Evolutionary conservation across 805 yeast species (phyloP).

Genomic region (Starmerella davenportii): DNA sequence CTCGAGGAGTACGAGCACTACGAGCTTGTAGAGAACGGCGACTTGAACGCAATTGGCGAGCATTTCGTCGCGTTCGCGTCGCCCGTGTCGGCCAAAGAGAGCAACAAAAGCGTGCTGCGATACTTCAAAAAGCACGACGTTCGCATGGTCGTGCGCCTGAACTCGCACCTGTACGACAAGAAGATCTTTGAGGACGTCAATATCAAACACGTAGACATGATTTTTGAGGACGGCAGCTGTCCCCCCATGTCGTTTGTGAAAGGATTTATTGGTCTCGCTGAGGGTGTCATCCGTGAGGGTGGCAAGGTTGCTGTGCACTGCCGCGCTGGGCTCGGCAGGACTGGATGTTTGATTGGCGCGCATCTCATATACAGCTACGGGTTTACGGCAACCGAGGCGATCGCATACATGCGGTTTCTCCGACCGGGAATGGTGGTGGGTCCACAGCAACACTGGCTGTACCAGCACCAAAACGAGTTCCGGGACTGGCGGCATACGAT

Average conservation of each 20-base stretch:
- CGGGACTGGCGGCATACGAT: slow-evolving; percentile 91
- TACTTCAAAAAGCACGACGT: slow-evolving; percentile 60
- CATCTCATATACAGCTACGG: slow-evolving; percentile 91
- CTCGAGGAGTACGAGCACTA: slow-evolving; percentile 86
- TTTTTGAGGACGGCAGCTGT: slow-evolving; percentile 95
- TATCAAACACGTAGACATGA: slow-evolving; percentile 84
- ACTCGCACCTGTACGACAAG: slow-evolving; percentile 78
- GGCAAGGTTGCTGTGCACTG: slow-evolving; percentile 98
- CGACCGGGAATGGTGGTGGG: slow-evolving; percentile 99
- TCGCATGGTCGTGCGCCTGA: slow-evolving; percentile 75
- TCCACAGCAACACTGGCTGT: slow-evolving; percentile 98
- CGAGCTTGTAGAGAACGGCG: slow-evolving; percentile 94
- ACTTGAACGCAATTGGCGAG: slow-evolving; percentile 76
- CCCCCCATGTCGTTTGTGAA: slow-evolving; percentile 88
- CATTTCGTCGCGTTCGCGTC: slow-evolving; percentile 97
- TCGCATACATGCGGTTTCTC: slow-evolving; percentile 86
- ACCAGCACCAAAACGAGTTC: slow-evolving; percentile 86
- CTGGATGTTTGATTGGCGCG: slow-evolving; percentile 96
- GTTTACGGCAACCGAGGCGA: slow-evolving; percentile 91
- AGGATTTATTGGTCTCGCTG: slow-evolving; percentile 87
- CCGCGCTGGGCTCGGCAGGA: slow-evolving; percentile 94
- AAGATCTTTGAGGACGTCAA: slow-evolving; percentile 65
- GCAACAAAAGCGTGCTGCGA: slow-evolving; percentile 44
- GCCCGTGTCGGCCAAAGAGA: slow-evolving; percentile 35
- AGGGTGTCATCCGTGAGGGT: slow-evolving; percentile 63